Evolutionary conservation across 306 rosid species (phyloP).

Genomic region (Cucumis sativus): Cucumber_9930_V3 NC_026660.2:29491001-29491500

Average conservation of each 20-base stretch:
- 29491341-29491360: neutral
- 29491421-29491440: constrained; percentile 68
- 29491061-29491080: no score
- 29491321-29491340: no score
- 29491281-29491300: constrained; percentile 38
- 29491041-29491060: no score
- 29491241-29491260: constrained; percentile 46
- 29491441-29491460: constrained; percentile 66
- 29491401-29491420: constrained; percentile 18
- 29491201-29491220: no score
- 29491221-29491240: no score
- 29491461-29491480: constrained; percentile 70
- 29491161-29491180: neutral
- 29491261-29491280: constrained; percentile 58
- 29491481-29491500: constrained; percentile 40
- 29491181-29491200: neutral
- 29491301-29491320: constrained; percentile 43
- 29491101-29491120: constrained; percentile 24
- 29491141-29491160: constrained; percentile 24
- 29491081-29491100: constrained; percentile 26
- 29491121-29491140: constrained; percentile 28
- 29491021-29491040: no score
- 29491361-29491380: neutral
- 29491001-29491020: no score
- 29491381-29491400: neutral